Percentiles rank a stretch among this genome's conserved stretches.
Conservation (phyloP, 2,329 filamentous ascomycete species). For the Aureobasidium zeae region DNA sequence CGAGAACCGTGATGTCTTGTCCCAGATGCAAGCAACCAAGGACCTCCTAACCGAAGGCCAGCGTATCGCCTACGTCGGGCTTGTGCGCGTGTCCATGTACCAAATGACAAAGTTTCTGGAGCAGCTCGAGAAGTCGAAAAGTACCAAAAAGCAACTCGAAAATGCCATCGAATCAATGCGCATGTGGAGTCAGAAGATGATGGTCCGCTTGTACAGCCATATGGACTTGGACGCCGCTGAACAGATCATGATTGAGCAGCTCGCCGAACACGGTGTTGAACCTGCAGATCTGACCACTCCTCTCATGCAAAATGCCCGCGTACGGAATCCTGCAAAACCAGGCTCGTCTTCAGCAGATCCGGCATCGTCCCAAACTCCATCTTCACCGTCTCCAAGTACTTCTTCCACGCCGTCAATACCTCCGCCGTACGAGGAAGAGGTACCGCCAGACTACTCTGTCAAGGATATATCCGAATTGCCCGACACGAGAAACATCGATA, state of each 20-base stretch:
- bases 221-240: slow-evolving; percentile 92
- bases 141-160: slow-evolving; percentile 61
- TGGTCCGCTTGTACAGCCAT: slow-evolving; percentile 85
- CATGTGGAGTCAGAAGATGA: slow-evolving; percentile 98
- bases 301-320: slow-evolving; percentile 82
- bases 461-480: slow-evolving; percentile 76
- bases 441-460: slow-evolving; percentile 65
- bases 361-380: slow-evolving; percentile 20
- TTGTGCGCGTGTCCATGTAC: slow-evolving; percentile 72
- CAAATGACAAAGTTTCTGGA: slow-evolving; percentile 65
- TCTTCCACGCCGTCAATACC: slow-evolving; percentile 34
- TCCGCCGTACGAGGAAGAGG: slow-evolving; percentile 50
- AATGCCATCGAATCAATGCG: slow-evolving; percentile 67
- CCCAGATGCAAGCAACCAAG: slow-evolving; percentile 93
- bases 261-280: slow-evolving; percentile 83
- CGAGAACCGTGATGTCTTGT: slow-evolving; percentile 67
- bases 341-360: neutral
- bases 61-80: slow-evolving; percentile 88
- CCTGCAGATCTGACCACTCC: slow-evolving; percentile 74
- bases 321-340: slow-evolving; percentile 62
- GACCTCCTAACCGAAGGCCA: slow-evolving; percentile 91
- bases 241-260: slow-evolving; percentile 97
- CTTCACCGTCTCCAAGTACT: slow-evolving; percentile 27
- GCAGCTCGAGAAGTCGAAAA: slow-evolving; percentile 51
- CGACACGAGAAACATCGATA: slow-evolving; percentile 75